These are phyloP conservation scores for Phytomonas sp. DNA, from an alignment of 208 protist species.

Conservation along the genomic window DNA sequence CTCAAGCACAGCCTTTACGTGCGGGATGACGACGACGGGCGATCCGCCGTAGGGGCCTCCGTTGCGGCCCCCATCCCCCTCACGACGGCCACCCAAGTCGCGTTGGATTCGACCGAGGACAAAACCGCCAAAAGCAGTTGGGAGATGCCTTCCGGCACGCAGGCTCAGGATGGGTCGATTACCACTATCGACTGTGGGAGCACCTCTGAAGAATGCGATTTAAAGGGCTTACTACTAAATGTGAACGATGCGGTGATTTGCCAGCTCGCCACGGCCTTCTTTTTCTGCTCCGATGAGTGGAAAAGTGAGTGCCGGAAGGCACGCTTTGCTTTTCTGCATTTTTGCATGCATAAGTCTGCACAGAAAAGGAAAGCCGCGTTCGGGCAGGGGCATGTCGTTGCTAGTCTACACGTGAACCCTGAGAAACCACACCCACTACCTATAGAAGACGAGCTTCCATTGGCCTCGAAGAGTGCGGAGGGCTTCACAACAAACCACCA, in stretches of 20 bases:
- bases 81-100: not conserved
- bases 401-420: not conserved
- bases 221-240: not conserved
- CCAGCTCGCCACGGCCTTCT: conserved; percentile 56
- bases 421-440: not conserved
- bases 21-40: conserved; percentile 13
- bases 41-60: conserved; percentile 1
- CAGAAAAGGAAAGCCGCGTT: conserved; percentile 1
- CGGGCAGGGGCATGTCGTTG: not conserved
- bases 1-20: conserved; percentile 27
- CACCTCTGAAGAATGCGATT: not conserved
- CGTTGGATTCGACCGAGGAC: not conserved
- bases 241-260: conserved; percentile 17
- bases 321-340: conserved; percentile 24
- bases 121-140: not conserved
- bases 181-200: not conserved
- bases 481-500: not conserved
- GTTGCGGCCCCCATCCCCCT: not conserved
- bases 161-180: not conserved
- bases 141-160: no score
- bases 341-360: conserved; percentile 14
- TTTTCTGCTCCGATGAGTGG: conserved; percentile 54
- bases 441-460: not conserved
- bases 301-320: conserved; percentile 17
- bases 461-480: not conserved